Evolutionary conservation across 2,329 filamentous ascomycete species (phyloP).

Genomic region (Alternaria sp.): DNA sequence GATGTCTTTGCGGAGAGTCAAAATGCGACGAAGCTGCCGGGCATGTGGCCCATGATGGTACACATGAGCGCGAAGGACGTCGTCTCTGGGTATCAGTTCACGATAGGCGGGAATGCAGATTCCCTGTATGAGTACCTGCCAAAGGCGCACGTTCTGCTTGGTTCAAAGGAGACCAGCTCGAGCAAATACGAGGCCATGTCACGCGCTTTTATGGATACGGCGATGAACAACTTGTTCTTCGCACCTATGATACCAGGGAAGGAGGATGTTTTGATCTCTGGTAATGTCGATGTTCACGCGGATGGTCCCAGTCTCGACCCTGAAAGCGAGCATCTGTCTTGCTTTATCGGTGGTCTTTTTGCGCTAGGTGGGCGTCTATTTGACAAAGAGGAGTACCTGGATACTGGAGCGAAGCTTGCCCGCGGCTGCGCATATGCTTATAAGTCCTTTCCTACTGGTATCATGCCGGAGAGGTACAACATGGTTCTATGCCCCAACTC

Average conservation of each 20-base stretch:
- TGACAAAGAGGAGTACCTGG: slow-evolving; percentile 58
- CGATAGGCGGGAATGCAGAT: slow-evolving; percentile 47
- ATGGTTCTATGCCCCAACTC: slow-evolving; percentile 56
- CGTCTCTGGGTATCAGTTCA: slow-evolving; percentile 39
- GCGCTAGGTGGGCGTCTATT: slow-evolving; percentile 65
- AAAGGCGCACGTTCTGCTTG: slow-evolving; percentile 43
- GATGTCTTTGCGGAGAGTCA: slow-evolving; percentile 40
- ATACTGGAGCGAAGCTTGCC: slow-evolving; percentile 63
- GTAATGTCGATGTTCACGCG: slow-evolving; percentile 41
- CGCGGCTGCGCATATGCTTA: slow-evolving; percentile 69
- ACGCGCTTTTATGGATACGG: slow-evolving; percentile 52
- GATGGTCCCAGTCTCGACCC: slow-evolving; percentile 45
- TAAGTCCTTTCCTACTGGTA: slow-evolving; percentile 60
- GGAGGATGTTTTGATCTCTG: slow-evolving; percentile 39
- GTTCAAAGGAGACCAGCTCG: slow-evolving; percentile 55
- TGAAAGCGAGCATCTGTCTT: slow-evolving; percentile 64
- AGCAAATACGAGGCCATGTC: slow-evolving; percentile 63
- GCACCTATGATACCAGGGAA: slow-evolving; percentile 50
- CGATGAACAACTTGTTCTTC: slow-evolving; percentile 57
- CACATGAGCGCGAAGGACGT: slow-evolving; percentile 40
- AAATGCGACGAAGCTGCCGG: slow-evolving; percentile 42
- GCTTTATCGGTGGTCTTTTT: slow-evolving; percentile 68
- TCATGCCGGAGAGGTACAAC: slow-evolving; percentile 66
- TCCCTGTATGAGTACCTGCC: slow-evolving; percentile 49
- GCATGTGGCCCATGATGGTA: slow-evolving; percentile 50